Evolutionary conservation across 2,329 filamentous ascomycete species (phyloP), one percentile per base, ranked within the genome.

Genomic region (Calonectria honghensis): DNA sequence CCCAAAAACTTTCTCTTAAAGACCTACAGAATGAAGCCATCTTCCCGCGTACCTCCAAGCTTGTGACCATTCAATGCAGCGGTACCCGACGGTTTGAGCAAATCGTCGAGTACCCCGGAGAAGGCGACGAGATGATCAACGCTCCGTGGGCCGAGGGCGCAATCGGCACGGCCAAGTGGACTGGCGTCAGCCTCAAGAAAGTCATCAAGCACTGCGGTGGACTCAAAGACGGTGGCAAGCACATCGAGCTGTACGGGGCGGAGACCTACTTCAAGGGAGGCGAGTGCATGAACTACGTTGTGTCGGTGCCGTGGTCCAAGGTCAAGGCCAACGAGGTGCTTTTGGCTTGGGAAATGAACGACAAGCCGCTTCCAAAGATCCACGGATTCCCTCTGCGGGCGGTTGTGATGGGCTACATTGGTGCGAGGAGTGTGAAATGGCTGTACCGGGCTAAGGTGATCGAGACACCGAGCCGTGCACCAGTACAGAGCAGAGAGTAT

Each of bases 221-320:
- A 0, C 83, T 94, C 2, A 76, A 81, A 1, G 85, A 85, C 14
- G 85, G 86, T 2, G 91, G 87, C 0, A 89, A 91, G 73, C 92
- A 95, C 76, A 82, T 95, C 16, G 93, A 95, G 77, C 89, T 95
- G 64, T 92, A 91, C 72, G 93, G 93, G 0, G 93, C 91, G 1
- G 94, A 95, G 72, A 94, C 92, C 0, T 95, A 95, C 79, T 93
- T 95, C 86, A 95, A 95, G 82, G 90, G 92, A 65, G 88, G 89
- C 20, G 85, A 93, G 57, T 87, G 89, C 0, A 90, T 90, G 85
- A 95, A 95, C 82, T 95, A 94, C 78, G 86, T 90, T 27, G 92
- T 94, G 63, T 91, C 88, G 18, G 91, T 94, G 0, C 93, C 93
- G 0, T 93, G 89, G 86, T 88, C 89, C 9, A 95, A 95, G 82